Conservation (phyloP, 345 rosid species). For the Orychophragmus violaceus region DNA sequence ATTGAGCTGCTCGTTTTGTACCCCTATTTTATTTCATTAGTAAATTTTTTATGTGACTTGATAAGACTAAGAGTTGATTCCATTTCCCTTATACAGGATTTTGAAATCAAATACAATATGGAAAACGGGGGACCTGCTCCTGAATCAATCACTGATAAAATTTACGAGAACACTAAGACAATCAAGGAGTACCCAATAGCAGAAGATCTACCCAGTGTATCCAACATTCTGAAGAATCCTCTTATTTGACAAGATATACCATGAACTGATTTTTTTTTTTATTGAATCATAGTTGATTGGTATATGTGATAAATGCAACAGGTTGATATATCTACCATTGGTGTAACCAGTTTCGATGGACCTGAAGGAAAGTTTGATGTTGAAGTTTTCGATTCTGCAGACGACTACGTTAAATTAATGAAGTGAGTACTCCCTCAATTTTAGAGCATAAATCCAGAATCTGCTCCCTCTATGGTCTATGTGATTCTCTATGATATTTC, state of each 20-base stretch:
- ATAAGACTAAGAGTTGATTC: conserved; percentile 4
- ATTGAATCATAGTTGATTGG: neutral
- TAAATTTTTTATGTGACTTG: neutral
- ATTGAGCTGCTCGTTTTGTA: neutral
- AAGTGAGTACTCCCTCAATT: conserved; percentile 50
- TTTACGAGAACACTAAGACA: conserved; percentile 88
- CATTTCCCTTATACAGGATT: conserved; percentile 49
- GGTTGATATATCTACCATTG: conserved; percentile 72
- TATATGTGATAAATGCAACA: conserved; percentile 25
- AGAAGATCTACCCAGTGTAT: conserved; percentile 68
- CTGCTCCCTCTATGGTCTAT: neutral
- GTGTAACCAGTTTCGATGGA: conserved; percentile 65
- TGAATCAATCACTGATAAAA: conserved; percentile 88
- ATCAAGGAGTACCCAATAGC: conserved; percentile 81
- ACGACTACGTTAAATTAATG: conserved; percentile 84
- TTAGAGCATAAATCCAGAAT: neutral
- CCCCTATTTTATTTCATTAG: neutral
- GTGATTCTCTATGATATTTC: neutral
- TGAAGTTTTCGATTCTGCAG: conserved; percentile 92
- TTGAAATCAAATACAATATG: conserved; percentile 99
- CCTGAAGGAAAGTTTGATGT: conserved; percentile 90
- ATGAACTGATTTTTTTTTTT: neutral
- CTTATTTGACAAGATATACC: neutral
- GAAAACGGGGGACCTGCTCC: conserved; percentile 99
- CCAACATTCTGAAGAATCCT: conserved; percentile 14